Conservation (phyloP, 2,329 filamentous ascomycete species). For the Coniella vitis region DNA sequence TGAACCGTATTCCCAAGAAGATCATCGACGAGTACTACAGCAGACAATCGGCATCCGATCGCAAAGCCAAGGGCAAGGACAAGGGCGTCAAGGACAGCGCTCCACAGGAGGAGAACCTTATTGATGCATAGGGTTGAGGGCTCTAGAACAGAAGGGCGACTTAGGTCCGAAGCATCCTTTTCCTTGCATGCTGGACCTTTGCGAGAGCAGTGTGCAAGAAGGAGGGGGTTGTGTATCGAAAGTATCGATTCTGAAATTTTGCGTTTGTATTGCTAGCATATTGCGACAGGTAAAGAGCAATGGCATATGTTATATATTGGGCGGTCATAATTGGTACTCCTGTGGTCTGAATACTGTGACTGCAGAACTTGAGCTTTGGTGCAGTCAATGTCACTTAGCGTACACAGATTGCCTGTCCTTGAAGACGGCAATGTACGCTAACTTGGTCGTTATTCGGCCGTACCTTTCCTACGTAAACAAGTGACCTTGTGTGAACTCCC, state of each 20-base stretch:
- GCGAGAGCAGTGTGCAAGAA: background rate
- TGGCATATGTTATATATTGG: slow-evolving; percentile 9
- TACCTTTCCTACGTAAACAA: too few species aligned
- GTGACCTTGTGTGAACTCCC: too few species aligned
- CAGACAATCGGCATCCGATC: slow-evolving; percentile 50
- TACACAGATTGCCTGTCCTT: too few species aligned
- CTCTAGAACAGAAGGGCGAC: background rate
- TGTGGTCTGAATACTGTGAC: too few species aligned
- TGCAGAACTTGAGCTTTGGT: too few species aligned
- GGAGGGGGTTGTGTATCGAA: background rate
- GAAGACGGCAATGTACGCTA: too few species aligned
- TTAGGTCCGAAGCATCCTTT: background rate
- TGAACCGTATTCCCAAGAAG: slow-evolving; percentile 89
- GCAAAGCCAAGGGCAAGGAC: slow-evolving; percentile 56
- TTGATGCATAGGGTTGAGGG: slow-evolving; percentile 25
- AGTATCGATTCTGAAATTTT: slow-evolving; percentile 7
- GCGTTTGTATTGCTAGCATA: slow-evolving; percentile 16
- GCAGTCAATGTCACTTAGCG: too few species aligned
- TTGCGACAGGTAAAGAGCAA: slow-evolving; percentile 8
- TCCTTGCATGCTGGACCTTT: background rate
- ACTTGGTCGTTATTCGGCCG: too few species aligned
- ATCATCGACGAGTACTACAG: slow-evolving; percentile 78
- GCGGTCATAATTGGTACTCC: too few species aligned
- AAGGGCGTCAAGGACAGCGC: slow-evolving; percentile 26
- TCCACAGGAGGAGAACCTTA: slow-evolving; percentile 28